A percentile compares a stretch with the other conserved stretches of the same genome.
These are phyloP conservation scores for Delitschia confertaspora DNA, from an alignment of 495 filamentous ascomycete genomes.

Conservation along the genomic window DNA sequence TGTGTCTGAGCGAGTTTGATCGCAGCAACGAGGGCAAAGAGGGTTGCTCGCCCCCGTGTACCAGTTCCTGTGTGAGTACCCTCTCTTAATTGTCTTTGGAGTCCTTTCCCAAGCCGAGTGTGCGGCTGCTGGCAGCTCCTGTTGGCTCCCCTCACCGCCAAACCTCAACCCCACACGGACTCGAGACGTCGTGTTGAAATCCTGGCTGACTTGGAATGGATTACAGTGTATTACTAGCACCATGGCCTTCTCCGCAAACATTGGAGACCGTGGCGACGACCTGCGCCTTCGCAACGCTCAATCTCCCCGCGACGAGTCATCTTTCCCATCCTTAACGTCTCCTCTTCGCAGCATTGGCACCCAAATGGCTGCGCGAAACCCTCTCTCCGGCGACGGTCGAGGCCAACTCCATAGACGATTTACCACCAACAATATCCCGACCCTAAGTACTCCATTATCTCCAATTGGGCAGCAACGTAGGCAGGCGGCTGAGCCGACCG, in stretches of 20 bases:
- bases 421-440: constrained; percentile 82
- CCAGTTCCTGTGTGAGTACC: constrained; percentile 19
- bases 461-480: constrained; percentile 56
- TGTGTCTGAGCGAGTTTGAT: neutral
- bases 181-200: constrained; percentile 4
- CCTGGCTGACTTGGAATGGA: constrained; percentile 9
- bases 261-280: constrained; percentile 61
- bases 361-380: constrained; percentile 16
- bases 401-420: constrained; percentile 79
- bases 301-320: constrained; percentile 59
- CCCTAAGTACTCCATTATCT: constrained; percentile 44
- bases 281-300: constrained; percentile 70
- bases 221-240: constrained; percentile 22
- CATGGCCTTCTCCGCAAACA: constrained; percentile 59
- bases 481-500: constrained; percentile 48
- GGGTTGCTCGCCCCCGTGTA: constrained; percentile 23
- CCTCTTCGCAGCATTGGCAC: constrained; percentile 38
- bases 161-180: constrained; percentile 7
- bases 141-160: constrained; percentile 22
- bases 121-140: constrained; percentile 2
- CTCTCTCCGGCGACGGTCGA: constrained; percentile 50
- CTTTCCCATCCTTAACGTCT: constrained; percentile 61
- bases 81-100: neutral
- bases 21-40: constrained; percentile 9
- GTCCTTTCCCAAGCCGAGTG: neutral